phyloP scores from a whole-genome alignment of 2,329 filamentous ascomycete genomes.

The Zymoseptoria ardabiliae region DNA sequence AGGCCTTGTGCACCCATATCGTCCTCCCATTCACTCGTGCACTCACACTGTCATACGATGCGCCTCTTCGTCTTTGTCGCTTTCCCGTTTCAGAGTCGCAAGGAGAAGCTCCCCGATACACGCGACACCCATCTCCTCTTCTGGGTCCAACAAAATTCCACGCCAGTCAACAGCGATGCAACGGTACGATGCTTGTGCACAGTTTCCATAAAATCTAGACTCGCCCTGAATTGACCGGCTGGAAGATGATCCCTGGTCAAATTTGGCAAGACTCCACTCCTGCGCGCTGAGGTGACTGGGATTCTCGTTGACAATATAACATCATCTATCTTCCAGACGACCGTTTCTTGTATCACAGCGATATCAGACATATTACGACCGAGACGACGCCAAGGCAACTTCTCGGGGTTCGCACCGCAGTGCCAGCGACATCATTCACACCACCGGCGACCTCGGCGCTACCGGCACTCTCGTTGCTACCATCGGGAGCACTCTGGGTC shows the following conservation, averaged over 20 bases:
- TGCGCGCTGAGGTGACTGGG: background rate
- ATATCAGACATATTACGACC: background rate
- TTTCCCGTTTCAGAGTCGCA: slow-evolving; percentile 9
- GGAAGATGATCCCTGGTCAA: background rate
- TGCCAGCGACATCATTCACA: background rate
- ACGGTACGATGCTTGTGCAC: background rate
- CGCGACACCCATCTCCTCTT: background rate
- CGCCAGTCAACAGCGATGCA: background rate
- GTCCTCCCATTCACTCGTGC: slow-evolving; percentile 8
- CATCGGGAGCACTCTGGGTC: background rate
- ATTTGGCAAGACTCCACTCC: background rate
- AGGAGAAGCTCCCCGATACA: slow-evolving; percentile 5
- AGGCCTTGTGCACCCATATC: slow-evolving; percentile 7
- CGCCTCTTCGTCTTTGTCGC: slow-evolving; percentile 11
- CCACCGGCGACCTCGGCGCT: background rate
- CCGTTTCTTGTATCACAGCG: background rate
- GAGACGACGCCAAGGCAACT: background rate
- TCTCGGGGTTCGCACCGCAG: background rate
- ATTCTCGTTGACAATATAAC: background rate
- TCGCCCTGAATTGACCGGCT: background rate
- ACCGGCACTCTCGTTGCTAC: background rate
- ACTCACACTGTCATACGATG: slow-evolving; percentile 11
- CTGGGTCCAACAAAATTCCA: background rate
- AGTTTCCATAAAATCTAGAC: background rate
- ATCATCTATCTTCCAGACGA: background rate